Base-by-base conservation (phyloP, 768 basidiomycete species). In the Boletus pseudo-olivaceus region DNA sequence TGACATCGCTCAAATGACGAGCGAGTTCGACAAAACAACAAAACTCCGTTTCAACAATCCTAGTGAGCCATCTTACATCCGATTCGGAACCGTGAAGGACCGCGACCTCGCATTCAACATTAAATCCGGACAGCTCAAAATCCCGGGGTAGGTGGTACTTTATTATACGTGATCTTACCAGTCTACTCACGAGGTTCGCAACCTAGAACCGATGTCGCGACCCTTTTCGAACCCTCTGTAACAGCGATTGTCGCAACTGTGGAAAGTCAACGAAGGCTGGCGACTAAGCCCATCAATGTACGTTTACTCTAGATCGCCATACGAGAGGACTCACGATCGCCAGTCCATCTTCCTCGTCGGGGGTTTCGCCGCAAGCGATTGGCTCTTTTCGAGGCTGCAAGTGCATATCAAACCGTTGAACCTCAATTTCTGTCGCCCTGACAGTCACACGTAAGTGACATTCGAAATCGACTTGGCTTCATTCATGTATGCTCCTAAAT, bases 351-450 rank as follows among this genome's bases (percentile, higher is more conserved):
- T 77, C 46, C 67, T 79, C 15, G 72, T 78, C n/a, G 77, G 77
- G 10, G 76, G 77, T 9, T 78, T 79, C 41, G 73, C 75, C 8
- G 73, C 73, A 5, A 79, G 68, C 40, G 73, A 76, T 45, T 79
- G 74, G 72, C 67, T 79, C 9, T 78, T 73, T 34, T 54, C 60
- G 14, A 67, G 40, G 27, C 52, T 78, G 17, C 62, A 69, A 38
- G 51, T 41, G 1, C 58, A 68, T 2, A 61, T 83, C n/a, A 63
- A 56, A 20, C 66, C 69, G 0, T 50, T 71, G 12, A 68, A 72
- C 2, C 49, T 82, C 33, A 66, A 72, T 20, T 70, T 83, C 37
- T 72, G 74, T 52, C 74, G 81, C 4, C 82, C 81, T 6, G 79
- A 82, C 50, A 75, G 73, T 32, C 77, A 80, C 61, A 73, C 81